Percentiles rank a stretch among this genome's conserved stretches.
These are phyloP conservation scores for Mycena maculata DNA, from an alignment of 768 basidiomycete genomes.

Conservation along the genomic window DNA sequence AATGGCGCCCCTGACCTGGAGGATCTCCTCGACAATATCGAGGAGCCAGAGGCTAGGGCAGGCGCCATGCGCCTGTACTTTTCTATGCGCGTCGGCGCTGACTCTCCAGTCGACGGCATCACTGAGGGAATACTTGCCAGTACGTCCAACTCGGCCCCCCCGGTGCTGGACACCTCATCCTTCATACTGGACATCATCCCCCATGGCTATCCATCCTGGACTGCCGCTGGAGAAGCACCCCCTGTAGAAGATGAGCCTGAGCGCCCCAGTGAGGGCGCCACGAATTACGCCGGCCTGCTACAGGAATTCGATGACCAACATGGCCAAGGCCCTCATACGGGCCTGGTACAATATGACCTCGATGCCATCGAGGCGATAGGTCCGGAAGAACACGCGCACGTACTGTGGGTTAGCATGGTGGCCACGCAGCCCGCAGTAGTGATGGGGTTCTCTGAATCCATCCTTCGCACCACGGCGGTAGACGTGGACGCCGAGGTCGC, in stretches of 20 bases:
- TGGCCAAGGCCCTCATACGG: background rate
- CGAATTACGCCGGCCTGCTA: background rate
- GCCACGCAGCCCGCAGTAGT: background rate
- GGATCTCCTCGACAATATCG: background rate
- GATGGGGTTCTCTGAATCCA: background rate
- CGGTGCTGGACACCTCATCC: background rate
- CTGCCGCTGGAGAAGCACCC: background rate
- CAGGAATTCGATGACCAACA: background rate
- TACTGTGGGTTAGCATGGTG: background rate
- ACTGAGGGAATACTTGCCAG: background rate
- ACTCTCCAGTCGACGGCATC: background rate
- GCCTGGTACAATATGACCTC: accelerated
- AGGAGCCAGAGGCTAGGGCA: background rate
- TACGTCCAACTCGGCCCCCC: too few species aligned
- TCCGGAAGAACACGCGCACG: background rate
- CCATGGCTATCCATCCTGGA: background rate
- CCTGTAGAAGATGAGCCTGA: background rate
- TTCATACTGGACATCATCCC: too few species aligned
- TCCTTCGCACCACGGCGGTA: background rate
- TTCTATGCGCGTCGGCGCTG: background rate
- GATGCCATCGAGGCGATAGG: background rate
- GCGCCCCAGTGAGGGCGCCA: too few species aligned
- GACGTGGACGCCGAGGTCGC: background rate
- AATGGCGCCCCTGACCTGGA: slow-evolving; percentile 1
- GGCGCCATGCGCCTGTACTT: slow-evolving; percentile 15